These are phyloP conservation scores for Aegilops bicornis DNA, from an alignment of 176 grass and related monocot genomes.

Conservation along the genomic window DNA sequence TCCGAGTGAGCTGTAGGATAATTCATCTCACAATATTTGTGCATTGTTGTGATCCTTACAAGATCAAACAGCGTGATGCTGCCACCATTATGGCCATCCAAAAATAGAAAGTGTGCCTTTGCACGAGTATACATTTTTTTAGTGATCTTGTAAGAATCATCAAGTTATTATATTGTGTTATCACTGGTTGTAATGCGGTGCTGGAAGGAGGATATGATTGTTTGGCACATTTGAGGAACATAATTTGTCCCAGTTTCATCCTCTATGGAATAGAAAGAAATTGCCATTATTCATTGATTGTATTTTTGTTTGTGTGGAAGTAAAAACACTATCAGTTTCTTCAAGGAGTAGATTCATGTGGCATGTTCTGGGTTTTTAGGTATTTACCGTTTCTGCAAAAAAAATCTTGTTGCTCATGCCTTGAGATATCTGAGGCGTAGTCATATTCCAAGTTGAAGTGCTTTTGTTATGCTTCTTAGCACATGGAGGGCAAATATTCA, in stretches of 20 bases:
- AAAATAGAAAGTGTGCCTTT: conserved; percentile 22
- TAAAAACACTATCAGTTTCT: not conserved
- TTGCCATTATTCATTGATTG: not conserved
- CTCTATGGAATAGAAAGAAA: not conserved
- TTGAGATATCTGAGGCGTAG: not conserved
- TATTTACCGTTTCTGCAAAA: not conserved
- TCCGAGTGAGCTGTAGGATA: conserved; percentile 27
- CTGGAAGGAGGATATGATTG: not conserved
- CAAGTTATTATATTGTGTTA: conserved; percentile 16
- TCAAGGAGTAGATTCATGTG: not conserved
- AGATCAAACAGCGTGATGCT: conserved; percentile 27
- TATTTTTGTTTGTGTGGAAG: conserved; percentile 9
- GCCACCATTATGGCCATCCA: conserved; percentile 55
- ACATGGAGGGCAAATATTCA: not conserved
- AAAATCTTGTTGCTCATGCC: not conserved
- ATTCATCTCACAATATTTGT: conserved; percentile 29
- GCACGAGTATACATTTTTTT: conserved; percentile 21
- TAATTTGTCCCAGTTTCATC: conserved; percentile 17
- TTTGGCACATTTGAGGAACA: conserved; percentile 22
- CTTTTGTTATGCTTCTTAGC: not conserved
- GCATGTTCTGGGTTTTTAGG: not conserved
- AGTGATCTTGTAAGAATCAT: conserved; percentile 34
- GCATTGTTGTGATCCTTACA: conserved; percentile 32
- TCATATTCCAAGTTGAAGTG: not conserved
- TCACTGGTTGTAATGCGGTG: not conserved